Base-by-base conservation (phyloP, 352 stramenopile species). In the Phytophthora pini region DNA sequence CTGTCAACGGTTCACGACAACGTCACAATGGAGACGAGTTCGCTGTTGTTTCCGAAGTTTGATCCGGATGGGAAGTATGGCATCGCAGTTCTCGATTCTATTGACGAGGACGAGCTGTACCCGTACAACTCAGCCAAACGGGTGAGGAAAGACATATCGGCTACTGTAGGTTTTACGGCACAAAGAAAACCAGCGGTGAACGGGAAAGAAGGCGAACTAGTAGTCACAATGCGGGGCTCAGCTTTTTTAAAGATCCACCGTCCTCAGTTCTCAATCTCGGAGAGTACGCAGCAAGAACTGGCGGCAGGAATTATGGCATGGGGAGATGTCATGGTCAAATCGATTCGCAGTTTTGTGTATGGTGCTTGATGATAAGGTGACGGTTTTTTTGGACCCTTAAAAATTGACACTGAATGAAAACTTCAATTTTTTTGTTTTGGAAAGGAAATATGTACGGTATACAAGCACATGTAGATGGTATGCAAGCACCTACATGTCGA, bases 81-180 rank as follows among this genome's bases (percentile, higher is more conserved):
- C 3, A 65, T 75, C 4, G 44, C 72, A 13, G 45, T 48, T 17
- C 17, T 60, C 24, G 76, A 84, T 39, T 82, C 54, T 38, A 65
- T 83, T 31, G 71, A 87, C 40, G 56, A 66, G 2, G 78, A 87
- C 45, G 68, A 72, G 6, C 17, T 76, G 11, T 80, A 82, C 47
- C 74, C 76, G 38, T 84, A 88, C 41, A 65, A 56, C 2, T 47
- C 71, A 4, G 47, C 52, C 6, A 29, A 64, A 17, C 72, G 63
- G 9, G 38, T 85, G 15, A 70, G 74, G 20, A 76, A 77, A 36
- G 76, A 80, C 32, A 54, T 81, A 26, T 72, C 63, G 2, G 74
- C 72, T 10, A 68, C 75, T 26, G 41, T 53, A 20, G 38, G 64
- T 9, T 45, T 74, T 24, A 68, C 61, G 2, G 49, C 26, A 20